These are phyloP conservation scores for Aspergillus sp. DNA, from an alignment of 2,329 filamentous ascomycete species.

Conservation along the genomic window DNA sequence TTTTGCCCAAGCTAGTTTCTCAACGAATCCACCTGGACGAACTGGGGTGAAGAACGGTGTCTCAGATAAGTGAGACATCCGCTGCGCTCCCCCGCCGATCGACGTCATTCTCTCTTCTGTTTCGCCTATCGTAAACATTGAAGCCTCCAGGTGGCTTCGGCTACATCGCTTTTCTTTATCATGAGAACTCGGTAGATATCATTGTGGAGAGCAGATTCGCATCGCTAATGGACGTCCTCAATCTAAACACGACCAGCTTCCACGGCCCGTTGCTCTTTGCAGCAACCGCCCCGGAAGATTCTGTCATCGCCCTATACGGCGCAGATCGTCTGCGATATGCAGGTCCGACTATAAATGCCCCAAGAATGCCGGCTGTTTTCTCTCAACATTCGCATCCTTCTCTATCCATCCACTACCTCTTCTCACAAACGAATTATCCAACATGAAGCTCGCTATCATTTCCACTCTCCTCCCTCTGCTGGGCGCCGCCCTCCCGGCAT, in stretches of 20 bases:
- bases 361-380: not conserved
- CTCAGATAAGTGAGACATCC: slow-evolving; percentile 6
- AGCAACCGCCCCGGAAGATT: not conserved
- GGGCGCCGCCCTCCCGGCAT: slow-evolving; percentile 25
- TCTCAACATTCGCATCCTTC: not conserved
- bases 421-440: slow-evolving; percentile 8
- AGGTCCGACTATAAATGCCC: slow-evolving; percentile 1
- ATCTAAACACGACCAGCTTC: not conserved
- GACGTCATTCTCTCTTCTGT: slow-evolving; percentile 1
- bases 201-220: not conserved
- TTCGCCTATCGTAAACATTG: not conserved
- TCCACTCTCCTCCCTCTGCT: slow-evolving; percentile 25
- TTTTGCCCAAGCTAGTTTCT: not conserved
- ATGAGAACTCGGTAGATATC: not conserved
- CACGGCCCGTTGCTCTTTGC: not conserved
- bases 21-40: not conserved
- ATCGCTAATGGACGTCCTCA: not conserved
- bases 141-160: not conserved
- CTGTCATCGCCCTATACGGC: not conserved
- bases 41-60: not conserved
- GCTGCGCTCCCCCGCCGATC: not conserved
- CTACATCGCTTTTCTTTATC: not conserved
- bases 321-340: slow-evolving; percentile 18
- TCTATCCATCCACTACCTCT: not conserved
- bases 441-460: slow-evolving; percentile 26